phyloP scores from a whole-genome alignment of 768 basidiomycete species.

The Boletus subparvulus region DNA sequence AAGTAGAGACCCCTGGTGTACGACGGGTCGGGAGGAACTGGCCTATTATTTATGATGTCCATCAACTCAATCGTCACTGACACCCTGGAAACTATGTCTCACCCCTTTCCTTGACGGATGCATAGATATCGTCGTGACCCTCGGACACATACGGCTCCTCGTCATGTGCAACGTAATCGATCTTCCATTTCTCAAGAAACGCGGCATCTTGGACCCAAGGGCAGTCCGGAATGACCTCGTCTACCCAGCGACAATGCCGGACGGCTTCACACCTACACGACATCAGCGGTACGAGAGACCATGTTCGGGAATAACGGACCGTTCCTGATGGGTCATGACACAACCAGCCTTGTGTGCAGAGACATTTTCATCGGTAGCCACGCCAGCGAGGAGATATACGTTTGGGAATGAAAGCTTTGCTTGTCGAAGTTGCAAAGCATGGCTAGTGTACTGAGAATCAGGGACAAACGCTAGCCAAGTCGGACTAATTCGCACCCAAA shows the following conservation, averaged over 20 bases:
- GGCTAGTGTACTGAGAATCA: conserved; percentile 47
- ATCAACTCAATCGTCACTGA: neutral
- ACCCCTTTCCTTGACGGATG: conserved; percentile 79
- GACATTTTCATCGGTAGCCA: conserved; percentile 86
- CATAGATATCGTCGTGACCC: conserved; percentile 87
- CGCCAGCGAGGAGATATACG: conserved; percentile 92
- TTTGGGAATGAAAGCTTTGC: conserved; percentile 91
- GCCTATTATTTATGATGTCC: conserved; percentile 50
- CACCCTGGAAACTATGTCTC: conserved; percentile 15
- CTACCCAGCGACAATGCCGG: conserved; percentile 97
- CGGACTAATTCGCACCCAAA: conserved; percentile 63
- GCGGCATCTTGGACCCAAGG: conserved; percentile 87
- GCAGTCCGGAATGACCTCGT: conserved; percentile 86
- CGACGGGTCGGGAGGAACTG: conserved; percentile 94
- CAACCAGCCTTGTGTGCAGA: conserved; percentile 73
- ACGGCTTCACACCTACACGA: conserved; percentile 71
- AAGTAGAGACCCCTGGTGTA: conserved; percentile 93
- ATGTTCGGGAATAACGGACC: conserved; percentile 41
- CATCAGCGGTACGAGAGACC: neutral
- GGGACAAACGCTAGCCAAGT: neutral
- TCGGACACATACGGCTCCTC: conserved; percentile 81
- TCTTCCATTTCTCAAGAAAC: conserved; percentile 81
- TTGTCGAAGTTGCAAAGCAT: conserved; percentile 93
- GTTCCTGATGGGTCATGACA: conserved; percentile 87
- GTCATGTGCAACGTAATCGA: conserved; percentile 98